Percentiles rank a stretch among this genome's conserved stretches.
Conservation (phyloP, 2,329 filamentous ascomycete genomes). For the Claviceps sp. region DNA sequence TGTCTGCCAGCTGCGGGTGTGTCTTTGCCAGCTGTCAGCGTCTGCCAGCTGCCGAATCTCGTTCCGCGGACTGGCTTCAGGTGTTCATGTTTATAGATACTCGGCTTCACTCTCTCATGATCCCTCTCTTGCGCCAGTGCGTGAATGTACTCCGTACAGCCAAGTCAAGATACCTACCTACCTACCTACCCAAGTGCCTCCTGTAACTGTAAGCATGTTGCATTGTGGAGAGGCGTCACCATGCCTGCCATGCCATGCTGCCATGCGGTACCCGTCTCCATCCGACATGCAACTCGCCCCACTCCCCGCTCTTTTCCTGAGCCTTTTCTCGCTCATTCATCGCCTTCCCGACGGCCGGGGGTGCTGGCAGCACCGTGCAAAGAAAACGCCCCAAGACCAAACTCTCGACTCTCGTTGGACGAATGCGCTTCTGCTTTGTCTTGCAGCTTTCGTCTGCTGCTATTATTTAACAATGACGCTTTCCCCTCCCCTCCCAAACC, state of each 20-base stretch:
- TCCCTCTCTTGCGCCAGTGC: no score
- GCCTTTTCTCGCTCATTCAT: no score
- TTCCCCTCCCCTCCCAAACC: not conserved
- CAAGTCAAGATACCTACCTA: no score
- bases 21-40: not conserved
- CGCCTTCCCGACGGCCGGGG: no score
- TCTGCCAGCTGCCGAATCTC: no score
- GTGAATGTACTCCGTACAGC: no score
- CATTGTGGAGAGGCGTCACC: not conserved
- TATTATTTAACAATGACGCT: slow-evolving; percentile 9
- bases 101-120: no score
- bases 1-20: not conserved
- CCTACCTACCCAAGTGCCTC: no score
- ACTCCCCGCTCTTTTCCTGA: no score
- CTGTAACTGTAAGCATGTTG: not conserved
- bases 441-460: not conserved
- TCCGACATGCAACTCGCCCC: not conserved
- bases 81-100: no score
- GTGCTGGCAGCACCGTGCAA: no score
- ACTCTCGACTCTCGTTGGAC: not conserved
- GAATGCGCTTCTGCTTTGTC: not conserved
- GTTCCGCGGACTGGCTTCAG: no score
- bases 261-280: not conserved
- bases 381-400: not conserved
- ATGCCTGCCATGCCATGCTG: not conserved